Percentiles rank a stretch among this genome's conserved stretches.
Evolutionary conservation across 345 rosid species (phyloP).

Genomic region (Eutrema japonicum): DNA sequence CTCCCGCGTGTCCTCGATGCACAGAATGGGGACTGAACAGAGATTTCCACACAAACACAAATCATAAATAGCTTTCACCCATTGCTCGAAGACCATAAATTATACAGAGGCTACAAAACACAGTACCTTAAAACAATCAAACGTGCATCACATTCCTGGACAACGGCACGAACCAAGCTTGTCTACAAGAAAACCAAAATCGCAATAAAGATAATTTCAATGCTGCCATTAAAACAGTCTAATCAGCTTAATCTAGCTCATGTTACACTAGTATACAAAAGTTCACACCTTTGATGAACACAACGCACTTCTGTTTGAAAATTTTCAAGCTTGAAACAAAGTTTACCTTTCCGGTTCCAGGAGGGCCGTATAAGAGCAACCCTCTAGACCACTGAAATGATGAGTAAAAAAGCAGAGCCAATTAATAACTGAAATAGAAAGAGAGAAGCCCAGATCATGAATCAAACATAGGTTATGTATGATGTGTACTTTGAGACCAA

Average conservation of each 20-base stretch:
- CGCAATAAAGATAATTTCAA: neutral
- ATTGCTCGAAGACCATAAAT: neutral
- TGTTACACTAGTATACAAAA: neutral
- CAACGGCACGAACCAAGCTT: constrained; percentile 92
- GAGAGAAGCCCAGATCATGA: neutral
- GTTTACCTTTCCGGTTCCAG: constrained; percentile 93
- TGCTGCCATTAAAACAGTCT: neutral
- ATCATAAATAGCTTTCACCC: constrained; percentile 19
- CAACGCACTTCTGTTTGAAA: neutral
- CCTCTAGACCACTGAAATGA: constrained; percentile 81
- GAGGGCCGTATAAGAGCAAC: constrained; percentile 86
- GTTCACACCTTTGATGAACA: neutral
- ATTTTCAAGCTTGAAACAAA: constrained; percentile 6
- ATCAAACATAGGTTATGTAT: neutral
- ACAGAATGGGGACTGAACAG: constrained; percentile 73
- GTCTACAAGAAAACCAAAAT: constrained; percentile 51
- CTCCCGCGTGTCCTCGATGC: constrained; percentile 84
- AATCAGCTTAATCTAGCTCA: constrained; percentile 19
- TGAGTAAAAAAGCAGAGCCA: constrained; percentile 16
- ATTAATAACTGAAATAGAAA: neutral
- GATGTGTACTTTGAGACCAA: constrained; percentile 71
- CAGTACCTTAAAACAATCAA: constrained; percentile 77
- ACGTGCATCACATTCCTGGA: constrained; percentile 77
- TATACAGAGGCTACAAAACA: constrained; percentile 3
- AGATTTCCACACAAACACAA: constrained; percentile 26